Evolutionary conservation across 768 basidiomycete species (phyloP), one percentile per base, ranked within the genome.

Genomic region (Hemileccinum rubropunctum): DNA sequence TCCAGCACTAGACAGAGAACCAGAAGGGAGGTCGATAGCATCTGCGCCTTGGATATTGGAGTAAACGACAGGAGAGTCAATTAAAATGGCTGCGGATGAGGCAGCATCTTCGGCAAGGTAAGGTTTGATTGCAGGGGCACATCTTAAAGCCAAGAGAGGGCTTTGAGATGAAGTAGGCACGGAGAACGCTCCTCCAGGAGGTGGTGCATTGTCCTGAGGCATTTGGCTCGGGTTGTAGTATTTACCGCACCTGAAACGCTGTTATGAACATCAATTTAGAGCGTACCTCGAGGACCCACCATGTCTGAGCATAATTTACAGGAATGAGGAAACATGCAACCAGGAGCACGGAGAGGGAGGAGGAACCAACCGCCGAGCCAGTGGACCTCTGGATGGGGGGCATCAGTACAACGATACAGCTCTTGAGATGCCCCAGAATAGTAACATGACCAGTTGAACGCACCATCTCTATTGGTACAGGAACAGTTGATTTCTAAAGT

Each of bases 111-210:
- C 79, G 6, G 77, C 72, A 18, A 84, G 70, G 59, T 81, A 84
- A 2, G 83, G 83, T 26, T 74, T 72, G 42, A 82, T 73, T 1
- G 80, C 79, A 28, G 80, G 82, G 0, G 73, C 72, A 54, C 83
- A 84, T 46, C 81, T 76, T 26, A 84, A 65, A 15, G 81, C 78
- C 26, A 84, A 66, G 12, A 82, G 71, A 27, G 80, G 75, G 4
- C 41, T 64, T 17, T 68, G 51, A 15, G 73, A 74, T 3, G 59
- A 51, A 5, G 58, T 63, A 12, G 77, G 76, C 14, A 67, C 49
- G 6, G 72, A 65, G 52, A 80, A 81, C 45, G 69, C 60, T 38
- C 80, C 78, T 3, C 78, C 81, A 51, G 80, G 79, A 34, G 73
- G 71, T 20, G 72, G 71, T 15, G 78, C 61, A 5, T 35, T 10